Percentiles rank a stretch among this genome's conserved stretches.
Conservation (phyloP, 108 stramenopile species). For the Nitzschia inconspicua region DNA sequence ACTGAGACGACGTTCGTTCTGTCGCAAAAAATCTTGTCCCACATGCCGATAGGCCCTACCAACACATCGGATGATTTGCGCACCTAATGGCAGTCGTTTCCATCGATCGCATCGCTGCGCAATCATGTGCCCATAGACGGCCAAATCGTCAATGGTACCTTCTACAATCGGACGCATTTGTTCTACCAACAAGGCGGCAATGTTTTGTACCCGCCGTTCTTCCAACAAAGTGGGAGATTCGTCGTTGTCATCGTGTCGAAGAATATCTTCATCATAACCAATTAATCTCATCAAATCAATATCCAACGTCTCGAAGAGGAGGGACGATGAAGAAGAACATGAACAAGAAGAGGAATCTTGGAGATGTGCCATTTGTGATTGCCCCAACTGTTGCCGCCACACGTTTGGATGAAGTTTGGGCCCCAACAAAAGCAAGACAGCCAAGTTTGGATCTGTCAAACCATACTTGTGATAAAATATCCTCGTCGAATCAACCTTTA, state of each 20-base stretch:
- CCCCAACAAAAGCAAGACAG: slow-evolving; percentile 51
- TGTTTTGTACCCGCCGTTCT: slow-evolving; percentile 38
- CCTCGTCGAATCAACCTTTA: slow-evolving; percentile 67
- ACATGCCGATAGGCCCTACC: slow-evolving; percentile 72
- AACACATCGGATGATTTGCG: slow-evolving; percentile 75
- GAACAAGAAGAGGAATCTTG: neutral
- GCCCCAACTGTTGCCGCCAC: neutral
- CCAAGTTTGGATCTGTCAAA: slow-evolving; percentile 45
- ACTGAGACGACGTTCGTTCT: neutral
- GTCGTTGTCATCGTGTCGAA: neutral
- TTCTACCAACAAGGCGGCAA: slow-evolving; percentile 60
- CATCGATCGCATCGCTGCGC: slow-evolving; percentile 50
- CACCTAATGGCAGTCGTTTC: slow-evolving; percentile 62
- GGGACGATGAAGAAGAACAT: neutral
- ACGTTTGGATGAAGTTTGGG: slow-evolving; percentile 6
- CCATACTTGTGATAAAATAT: slow-evolving; percentile 78
- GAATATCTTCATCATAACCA: slow-evolving; percentile 26
- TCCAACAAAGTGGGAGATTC: neutral
- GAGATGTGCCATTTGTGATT: neutral
- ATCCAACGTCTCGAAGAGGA: slow-evolving; percentile 9
- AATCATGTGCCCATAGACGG: slow-evolving; percentile 34
- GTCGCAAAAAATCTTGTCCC: slow-evolving; percentile 41
- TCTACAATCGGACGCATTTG: slow-evolving; percentile 73
- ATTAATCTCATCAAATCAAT: slow-evolving; percentile 33
- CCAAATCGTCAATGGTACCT: slow-evolving; percentile 42